Conservation (phyloP, 2,329 filamentous ascomycete species). For the Fusarium transvaalense region DNA sequence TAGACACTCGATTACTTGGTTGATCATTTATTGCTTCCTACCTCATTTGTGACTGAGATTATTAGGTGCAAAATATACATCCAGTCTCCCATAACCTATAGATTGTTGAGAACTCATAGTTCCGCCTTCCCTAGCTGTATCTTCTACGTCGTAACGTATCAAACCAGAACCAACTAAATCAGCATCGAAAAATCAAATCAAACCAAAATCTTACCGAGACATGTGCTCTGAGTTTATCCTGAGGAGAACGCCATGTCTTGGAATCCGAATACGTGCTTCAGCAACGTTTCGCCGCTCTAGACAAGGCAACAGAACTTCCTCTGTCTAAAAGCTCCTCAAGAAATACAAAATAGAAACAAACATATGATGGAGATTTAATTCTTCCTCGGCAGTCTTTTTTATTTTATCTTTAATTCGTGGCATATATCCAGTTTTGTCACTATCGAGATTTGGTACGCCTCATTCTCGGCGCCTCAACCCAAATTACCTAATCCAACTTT, state of each 20-base stretch:
- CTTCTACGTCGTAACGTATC: background rate
- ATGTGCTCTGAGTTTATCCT: background rate
- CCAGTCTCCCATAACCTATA: background rate
- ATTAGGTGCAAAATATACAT: too few species aligned
- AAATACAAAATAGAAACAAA: background rate
- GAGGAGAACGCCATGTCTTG: background rate
- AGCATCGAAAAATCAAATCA: background rate
- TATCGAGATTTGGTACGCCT: conserved; percentile 10
- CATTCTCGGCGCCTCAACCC: conserved; percentile 23
- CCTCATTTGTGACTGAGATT: too few species aligned
- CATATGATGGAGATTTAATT: background rate
- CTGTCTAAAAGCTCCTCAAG: background rate
- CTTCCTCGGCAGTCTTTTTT: background rate
- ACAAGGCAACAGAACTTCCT: background rate
- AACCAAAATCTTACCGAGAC: background rate
- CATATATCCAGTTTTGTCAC: background rate
- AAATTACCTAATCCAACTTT: conserved; percentile 36
- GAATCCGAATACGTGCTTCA: conserved; percentile 1
- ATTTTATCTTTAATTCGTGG: background rate
- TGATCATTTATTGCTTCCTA: too few species aligned
- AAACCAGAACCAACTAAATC: background rate
- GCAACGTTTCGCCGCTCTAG: background rate
- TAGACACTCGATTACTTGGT: too few species aligned
- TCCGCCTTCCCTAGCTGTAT: too few species aligned
- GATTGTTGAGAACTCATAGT: too few species aligned